These are phyloP conservation scores for Pistacia integerrima DNA, from an alignment of 345 rosid genomes.

Conservation along the genomic window DNA sequence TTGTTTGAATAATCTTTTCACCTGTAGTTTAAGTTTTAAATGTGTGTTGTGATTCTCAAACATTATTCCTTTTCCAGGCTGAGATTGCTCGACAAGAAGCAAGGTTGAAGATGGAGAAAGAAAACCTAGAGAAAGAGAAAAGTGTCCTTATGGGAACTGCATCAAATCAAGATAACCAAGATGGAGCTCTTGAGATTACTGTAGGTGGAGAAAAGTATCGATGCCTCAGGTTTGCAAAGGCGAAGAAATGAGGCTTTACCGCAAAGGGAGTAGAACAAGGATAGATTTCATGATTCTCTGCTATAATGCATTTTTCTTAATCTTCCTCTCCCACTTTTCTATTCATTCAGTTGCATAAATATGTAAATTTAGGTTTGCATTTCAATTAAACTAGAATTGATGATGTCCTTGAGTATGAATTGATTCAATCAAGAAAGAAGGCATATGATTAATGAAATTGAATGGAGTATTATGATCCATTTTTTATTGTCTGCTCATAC, in stretches of 20 bases:
- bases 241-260: conserved; percentile 64
- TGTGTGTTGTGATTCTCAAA: too few species aligned
- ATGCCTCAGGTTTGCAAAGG: conserved; percentile 91
- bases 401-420: background rate
- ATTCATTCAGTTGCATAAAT: conserved; percentile 16
- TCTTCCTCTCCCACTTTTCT: conserved; percentile 3
- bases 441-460: conserved; percentile 3
- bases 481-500: background rate
- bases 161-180: conserved; percentile 91
- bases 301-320: background rate
- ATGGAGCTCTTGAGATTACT: conserved; percentile 94
- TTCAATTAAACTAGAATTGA: background rate
- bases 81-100: too few species aligned
- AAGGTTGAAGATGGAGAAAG: too few species aligned
- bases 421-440: conserved; percentile 17
- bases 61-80: too few species aligned
- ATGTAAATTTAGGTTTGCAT: conserved; percentile 20
- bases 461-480: background rate
- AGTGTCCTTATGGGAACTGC: conserved; percentile 99
- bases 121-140: too few species aligned
- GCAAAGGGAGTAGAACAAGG: conserved; percentile 1
- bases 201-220: conserved; percentile 95
- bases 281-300: background rate
- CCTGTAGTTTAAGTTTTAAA: background rate
- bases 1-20: background rate